Conservation (phyloP, 179 eudicot species). For the Actinidia chinensis region DNA sequence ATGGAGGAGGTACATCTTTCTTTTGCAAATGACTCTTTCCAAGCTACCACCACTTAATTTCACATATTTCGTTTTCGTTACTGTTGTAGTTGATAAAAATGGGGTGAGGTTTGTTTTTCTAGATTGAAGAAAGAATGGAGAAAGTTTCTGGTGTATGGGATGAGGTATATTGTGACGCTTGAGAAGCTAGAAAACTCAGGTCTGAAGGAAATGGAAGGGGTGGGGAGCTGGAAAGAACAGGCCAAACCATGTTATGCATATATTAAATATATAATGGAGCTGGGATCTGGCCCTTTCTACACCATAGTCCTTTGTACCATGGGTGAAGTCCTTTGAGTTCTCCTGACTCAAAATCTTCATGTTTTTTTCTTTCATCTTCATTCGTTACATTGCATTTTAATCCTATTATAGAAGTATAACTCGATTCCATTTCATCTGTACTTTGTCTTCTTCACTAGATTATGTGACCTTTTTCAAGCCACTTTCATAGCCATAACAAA, state of each 20-base stretch:
- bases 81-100: conserved; percentile 8
- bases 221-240: conserved; percentile 97
- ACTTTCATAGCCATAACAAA: no score
- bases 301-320: conserved; percentile 95
- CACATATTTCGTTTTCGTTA: background rate
- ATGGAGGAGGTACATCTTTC: conserved; percentile 57
- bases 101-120: conserved; percentile 19
- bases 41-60: background rate
- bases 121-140: conserved; percentile 91
- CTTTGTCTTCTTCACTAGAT: no score
- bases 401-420: no score
- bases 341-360: no score
- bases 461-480: no score
- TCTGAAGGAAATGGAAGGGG: conserved; percentile 87
- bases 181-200: conserved; percentile 78
- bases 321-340: conserved; percentile 81
- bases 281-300: conserved; percentile 91
- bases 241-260: conserved; percentile 74
- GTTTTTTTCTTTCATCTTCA: no score
- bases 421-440: no score
- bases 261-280: conserved; percentile 85
- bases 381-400: no score
- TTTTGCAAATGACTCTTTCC: conserved; percentile 12
- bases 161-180: conserved; percentile 79
- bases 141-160: conserved; percentile 85